Evolutionary conservation across 495 filamentous ascomycete genomes (phyloP).

Genomic region (Talaromyces adpressus): DNA sequence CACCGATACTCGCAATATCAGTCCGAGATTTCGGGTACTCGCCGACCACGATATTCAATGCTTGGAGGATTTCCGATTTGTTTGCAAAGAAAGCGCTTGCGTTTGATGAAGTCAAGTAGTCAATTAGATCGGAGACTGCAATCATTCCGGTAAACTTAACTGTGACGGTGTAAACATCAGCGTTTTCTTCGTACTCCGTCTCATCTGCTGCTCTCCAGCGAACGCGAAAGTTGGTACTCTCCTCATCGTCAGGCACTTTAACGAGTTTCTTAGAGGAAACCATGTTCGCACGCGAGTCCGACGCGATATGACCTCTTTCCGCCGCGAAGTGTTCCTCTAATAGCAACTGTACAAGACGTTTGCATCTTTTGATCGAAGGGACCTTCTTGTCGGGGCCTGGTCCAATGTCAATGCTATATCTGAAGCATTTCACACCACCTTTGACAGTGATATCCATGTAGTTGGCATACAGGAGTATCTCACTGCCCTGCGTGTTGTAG

Average conservation of each 20-base stretch:
- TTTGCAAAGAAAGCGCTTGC: conserved; percentile 28
- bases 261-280: conserved; percentile 32
- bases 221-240: conserved; percentile 23
- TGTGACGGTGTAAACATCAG: conserved; percentile 38
- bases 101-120: conserved; percentile 46
- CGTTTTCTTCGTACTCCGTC: conserved; percentile 29
- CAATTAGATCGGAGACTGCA: conserved; percentile 39
- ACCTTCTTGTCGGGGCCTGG: conserved; percentile 17
- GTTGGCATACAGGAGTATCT: conserved; percentile 54
- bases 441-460: conserved; percentile 47
- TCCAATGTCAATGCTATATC: conserved; percentile 27
- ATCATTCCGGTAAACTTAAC: conserved; percentile 36
- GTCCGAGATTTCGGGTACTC: conserved; percentile 29
- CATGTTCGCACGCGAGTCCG: conserved; percentile 51
- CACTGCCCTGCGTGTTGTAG: conserved; percentile 47
- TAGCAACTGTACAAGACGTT: conserved; percentile 44
- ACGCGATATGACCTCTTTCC: conserved; percentile 30
- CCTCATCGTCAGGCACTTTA: conserved; percentile 11
- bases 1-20: conserved; percentile 25
- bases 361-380: conserved; percentile 45
- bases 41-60: conserved; percentile 47
- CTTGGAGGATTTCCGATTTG: conserved; percentile 37
- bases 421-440: conserved; percentile 26
- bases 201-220: conserved; percentile 33
- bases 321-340: conserved; percentile 31